Percentiles rank a stretch among this genome's conserved stretches.
These are phyloP conservation scores for Quillaja saponaria DNA, from an alignment of 306 rosid species.

Conservation along the genomic window DNA sequence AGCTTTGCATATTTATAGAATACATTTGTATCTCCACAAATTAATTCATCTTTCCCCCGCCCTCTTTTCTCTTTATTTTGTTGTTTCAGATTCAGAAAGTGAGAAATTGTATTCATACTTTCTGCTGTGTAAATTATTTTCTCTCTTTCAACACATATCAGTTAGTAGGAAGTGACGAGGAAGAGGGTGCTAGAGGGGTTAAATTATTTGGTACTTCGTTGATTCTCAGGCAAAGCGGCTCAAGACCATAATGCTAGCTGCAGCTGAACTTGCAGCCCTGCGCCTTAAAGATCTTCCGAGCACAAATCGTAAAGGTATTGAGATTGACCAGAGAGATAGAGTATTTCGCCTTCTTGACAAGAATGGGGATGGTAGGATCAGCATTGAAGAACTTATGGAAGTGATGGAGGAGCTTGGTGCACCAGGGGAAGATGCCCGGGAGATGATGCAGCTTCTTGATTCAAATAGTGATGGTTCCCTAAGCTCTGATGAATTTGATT, in stretches of 20 bases:
- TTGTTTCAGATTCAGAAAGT: no score
- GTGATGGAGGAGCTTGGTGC: constrained; percentile 97
- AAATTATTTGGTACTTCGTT: constrained; percentile 25
- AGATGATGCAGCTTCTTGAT: constrained; percentile 66
- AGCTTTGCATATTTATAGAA: constrained; percentile 8
- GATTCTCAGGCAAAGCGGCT: constrained; percentile 74
- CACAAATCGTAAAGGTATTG: constrained; percentile 45
- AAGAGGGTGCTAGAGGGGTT: constrained; percentile 20
- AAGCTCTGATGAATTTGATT: constrained; percentile 60
- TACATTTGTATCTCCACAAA: not conserved
- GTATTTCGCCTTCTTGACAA: constrained; percentile 86
- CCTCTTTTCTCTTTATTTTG: constrained; percentile 12
- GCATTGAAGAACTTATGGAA: constrained; percentile 84
- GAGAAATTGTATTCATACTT: no score
- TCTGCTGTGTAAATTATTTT: constrained; percentile 1
- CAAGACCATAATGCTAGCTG: constrained; percentile 85
- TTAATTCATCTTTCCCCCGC: not conserved
- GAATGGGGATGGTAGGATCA: constrained; percentile 90
- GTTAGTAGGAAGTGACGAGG: constrained; percentile 5
- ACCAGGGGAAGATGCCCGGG: constrained; percentile 81
- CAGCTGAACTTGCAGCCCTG: constrained; percentile 92
- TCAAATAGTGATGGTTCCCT: constrained; percentile 66
- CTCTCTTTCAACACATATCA: not conserved
- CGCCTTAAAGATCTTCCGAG: constrained; percentile 78
- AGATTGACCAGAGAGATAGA: constrained; percentile 56